Evolutionary conservation across 192 early-diverging fungal genomes (phyloP).

Genomic region (Chytriomyces hyalinus): DNA sequence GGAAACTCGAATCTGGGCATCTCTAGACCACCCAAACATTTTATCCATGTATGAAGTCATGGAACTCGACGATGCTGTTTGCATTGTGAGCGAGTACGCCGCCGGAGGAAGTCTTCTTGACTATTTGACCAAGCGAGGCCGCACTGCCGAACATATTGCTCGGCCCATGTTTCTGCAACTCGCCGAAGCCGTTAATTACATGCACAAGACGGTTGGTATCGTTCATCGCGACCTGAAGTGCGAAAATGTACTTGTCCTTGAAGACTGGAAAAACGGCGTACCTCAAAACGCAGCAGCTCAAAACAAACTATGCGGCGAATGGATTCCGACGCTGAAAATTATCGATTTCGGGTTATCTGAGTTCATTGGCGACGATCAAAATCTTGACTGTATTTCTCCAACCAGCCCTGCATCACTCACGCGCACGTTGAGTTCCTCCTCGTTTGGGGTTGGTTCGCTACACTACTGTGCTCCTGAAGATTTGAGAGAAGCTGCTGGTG

Average conservation of each 20-base stretch:
- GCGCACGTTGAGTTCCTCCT: neutral
- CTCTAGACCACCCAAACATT: slow-evolving; percentile 72
- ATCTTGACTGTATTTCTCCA: neutral
- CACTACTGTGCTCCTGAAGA: slow-evolving; percentile 80
- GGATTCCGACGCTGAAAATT: slow-evolving; percentile 62
- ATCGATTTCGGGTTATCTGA: slow-evolving; percentile 85
- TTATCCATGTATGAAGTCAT: slow-evolving; percentile 69
- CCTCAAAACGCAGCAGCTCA: neutral
- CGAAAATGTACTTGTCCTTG: slow-evolving; percentile 85
- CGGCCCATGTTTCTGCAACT: slow-evolving; percentile 75
- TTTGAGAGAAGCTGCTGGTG: slow-evolving; percentile 39
- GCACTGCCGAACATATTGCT: slow-evolving; percentile 57
- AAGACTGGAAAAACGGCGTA: slow-evolving; percentile 30
- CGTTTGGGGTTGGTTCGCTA: slow-evolving; percentile 59
- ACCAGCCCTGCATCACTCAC: neutral
- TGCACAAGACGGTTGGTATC: slow-evolving; percentile 75
- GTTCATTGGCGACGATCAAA: slow-evolving; percentile 30
- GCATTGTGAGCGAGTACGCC: slow-evolving; percentile 74
- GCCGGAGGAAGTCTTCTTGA: slow-evolving; percentile 69
- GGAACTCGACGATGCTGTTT: slow-evolving; percentile 68
- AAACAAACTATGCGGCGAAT: neutral
- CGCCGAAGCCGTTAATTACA: slow-evolving; percentile 73
- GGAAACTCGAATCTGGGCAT: slow-evolving; percentile 71
- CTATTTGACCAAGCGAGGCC: slow-evolving; percentile 50
- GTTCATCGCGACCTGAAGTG: slow-evolving; percentile 91